Percentiles rank a stretch among this genome's conserved stretches.
These are phyloP conservation scores for Hypomyces rosellus DNA, from an alignment of 2,329 filamentous ascomycete genomes.

Conservation along the genomic window DNA sequence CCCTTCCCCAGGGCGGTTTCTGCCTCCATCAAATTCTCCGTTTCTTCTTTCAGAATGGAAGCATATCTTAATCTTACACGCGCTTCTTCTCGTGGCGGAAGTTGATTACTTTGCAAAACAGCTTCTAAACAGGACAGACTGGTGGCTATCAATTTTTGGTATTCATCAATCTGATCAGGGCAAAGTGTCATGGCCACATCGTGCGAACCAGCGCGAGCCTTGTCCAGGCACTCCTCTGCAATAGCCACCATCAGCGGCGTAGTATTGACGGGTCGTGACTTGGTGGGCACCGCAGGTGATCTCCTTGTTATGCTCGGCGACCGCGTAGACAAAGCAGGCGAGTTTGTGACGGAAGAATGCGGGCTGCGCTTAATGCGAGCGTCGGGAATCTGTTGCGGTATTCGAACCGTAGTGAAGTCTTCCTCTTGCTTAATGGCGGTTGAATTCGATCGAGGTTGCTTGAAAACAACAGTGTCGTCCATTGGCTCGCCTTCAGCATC, in stretches of 20 bases:
- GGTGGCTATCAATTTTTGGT: constrained; percentile 66
- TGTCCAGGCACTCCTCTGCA: constrained; percentile 68
- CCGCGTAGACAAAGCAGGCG: constrained; percentile 33
- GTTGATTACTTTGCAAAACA: constrained; percentile 53
- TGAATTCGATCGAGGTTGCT: constrained; percentile 2
- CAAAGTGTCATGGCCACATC: constrained; percentile 35
- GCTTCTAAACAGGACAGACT: constrained; percentile 67
- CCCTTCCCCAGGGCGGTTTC: constrained; percentile 68
- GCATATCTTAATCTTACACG: constrained; percentile 65
- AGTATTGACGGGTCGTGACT: constrained; percentile 41
- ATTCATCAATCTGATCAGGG: constrained; percentile 49
- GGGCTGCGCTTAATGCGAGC: constrained; percentile 29
- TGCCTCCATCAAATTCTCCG: constrained; percentile 66
- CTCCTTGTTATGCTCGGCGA: constrained; percentile 36
- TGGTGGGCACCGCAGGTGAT: constrained; percentile 36
- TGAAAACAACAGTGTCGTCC: constrained; percentile 8
- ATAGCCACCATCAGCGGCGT: constrained; percentile 60
- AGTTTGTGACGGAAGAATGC: constrained; percentile 34
- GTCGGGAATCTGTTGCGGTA: constrained; percentile 8
- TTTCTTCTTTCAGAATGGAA: constrained; percentile 65
- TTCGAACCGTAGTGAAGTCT: constrained; percentile 11
- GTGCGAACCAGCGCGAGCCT: constrained; percentile 52
- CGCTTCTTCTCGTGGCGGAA: constrained; percentile 62
- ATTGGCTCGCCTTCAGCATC: constrained; percentile 4
- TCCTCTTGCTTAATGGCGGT: constrained; percentile 11